Evolutionary conservation across 2,329 filamentous ascomycete species (phyloP), one percentile per base, ranked within the genome.

Genomic region (Aureobasidium sp.): DNA sequence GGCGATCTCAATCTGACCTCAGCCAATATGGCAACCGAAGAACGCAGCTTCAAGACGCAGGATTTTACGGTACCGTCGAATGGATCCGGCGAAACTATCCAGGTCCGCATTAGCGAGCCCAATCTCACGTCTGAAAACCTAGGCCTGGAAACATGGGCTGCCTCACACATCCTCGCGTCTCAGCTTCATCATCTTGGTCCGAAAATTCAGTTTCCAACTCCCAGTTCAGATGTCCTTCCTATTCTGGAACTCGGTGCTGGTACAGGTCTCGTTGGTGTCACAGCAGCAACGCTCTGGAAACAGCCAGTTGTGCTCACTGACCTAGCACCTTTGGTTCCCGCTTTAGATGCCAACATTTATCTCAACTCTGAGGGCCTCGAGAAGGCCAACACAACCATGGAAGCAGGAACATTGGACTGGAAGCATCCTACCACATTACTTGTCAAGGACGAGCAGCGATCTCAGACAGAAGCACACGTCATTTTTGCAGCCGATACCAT

Each of bases 401-500:
- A 50, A 11, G 69, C 66, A 33, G 74, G 72, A 11, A 67, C 68
- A 1, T 67, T 78, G 15, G 75, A 78, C 66, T 78, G 76, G 76
- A 68, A 63, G 24, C 42, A 67, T 3, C 74, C 75, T 0, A 61
- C 67, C 1, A 62, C 60, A 4, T 50, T 74, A 22, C 45, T 62
- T 5, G 33, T 60, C 22, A 50, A 61, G 19, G 49, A 57, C 3
- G 22, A 60, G 6, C 24, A 60, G 29, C 57, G 29, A 42, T 37
- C 57, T 14, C 45, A 60, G 24, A 50, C 57, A 19, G 22, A 56
- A 3, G 53, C 50, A 27, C 59, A 54, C 15, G 66, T 77, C 17
- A 72, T 78, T 33, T 65, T 78, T 1, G 75, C 75, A 1, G 76
- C 76, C 6, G 76, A 78, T 61, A 75, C 73, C 1, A 68, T 76